These are phyloP conservation scores for Straminergon stramineum DNA, from an alignment of 225 moss, liverwort and hornwort genomes.

Conservation along the genomic window DNA sequence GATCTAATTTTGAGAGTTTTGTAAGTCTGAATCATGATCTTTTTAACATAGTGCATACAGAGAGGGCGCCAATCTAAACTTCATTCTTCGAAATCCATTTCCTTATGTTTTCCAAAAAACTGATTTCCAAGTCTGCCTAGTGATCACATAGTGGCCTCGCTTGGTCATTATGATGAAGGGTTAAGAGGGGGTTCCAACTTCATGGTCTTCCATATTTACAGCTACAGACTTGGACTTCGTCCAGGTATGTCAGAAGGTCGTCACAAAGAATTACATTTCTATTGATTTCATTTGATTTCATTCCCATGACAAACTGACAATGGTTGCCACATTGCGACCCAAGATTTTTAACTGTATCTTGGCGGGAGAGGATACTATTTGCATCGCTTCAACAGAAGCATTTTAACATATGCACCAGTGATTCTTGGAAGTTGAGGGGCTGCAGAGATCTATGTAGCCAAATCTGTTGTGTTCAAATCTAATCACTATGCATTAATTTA, in stretches of 20 bases:
- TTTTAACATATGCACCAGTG: not conserved
- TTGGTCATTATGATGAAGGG: not conserved
- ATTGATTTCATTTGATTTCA: not conserved
- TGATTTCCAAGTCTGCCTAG: not conserved
- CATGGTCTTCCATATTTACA: not conserved
- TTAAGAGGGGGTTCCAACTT: not conserved
- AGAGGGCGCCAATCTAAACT: not conserved
- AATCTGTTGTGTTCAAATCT: no score
- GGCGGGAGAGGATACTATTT: no score
- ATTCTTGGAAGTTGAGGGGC: not conserved
- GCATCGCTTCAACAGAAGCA: not conserved
- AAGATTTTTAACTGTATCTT: not conserved
- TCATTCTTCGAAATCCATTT: not conserved
- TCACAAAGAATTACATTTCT: no score
- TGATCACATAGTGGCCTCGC: not conserved
- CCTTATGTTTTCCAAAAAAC: not conserved
- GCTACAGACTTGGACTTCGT: not conserved
- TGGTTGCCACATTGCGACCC: no score
- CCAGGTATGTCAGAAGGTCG: not conserved
- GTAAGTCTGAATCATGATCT: not conserved
- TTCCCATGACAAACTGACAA: not conserved
- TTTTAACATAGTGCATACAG: fast-evolving
- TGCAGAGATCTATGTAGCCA: no score
- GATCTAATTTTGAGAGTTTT: not conserved
- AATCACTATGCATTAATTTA: no score